phyloP scores from a whole-genome alignment of 768 basidiomycete species.

The Hericium alpestre region DNA sequence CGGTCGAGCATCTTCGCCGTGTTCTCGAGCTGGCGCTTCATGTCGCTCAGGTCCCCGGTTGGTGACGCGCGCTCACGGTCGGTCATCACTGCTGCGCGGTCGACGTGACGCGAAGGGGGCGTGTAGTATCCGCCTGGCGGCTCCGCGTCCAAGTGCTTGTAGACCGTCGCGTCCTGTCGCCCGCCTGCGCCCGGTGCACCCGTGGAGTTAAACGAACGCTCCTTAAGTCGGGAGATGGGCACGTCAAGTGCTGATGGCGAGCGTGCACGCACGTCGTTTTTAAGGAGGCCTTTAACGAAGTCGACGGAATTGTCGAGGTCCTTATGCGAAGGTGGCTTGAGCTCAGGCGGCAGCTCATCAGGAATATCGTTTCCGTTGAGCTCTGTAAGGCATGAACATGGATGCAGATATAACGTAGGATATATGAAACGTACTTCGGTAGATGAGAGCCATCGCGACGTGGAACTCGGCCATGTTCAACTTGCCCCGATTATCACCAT shows the following conservation, averaged over 20 bases:
- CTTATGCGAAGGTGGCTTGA: constrained; percentile 83
- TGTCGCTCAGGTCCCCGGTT: constrained; percentile 65
- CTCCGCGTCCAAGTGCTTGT: constrained; percentile 63
- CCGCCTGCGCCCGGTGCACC: constrained; percentile 43
- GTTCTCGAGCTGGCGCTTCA: constrained; percentile 73
- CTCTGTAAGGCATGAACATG: constrained; percentile 31
- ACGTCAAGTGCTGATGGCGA: constrained; percentile 43
- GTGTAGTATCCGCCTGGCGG: constrained; percentile 64
- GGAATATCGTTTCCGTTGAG: constrained; percentile 91
- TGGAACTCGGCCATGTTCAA: constrained; percentile 95
- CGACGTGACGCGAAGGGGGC: constrained; percentile 71
- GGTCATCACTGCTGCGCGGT: constrained; percentile 71
- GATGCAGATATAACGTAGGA: background rate
- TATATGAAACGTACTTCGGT: constrained; percentile 60
- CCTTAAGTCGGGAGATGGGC: constrained; percentile 52
- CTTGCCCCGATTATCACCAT: constrained; percentile 88
- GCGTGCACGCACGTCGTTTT: constrained; percentile 69
- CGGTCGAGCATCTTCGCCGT: constrained; percentile 76
- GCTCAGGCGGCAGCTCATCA: constrained; percentile 74
- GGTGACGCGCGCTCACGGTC: constrained; percentile 55
- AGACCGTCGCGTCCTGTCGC: constrained; percentile 83
- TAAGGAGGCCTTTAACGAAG: constrained; percentile 78
- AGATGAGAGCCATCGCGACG: constrained; percentile 97
- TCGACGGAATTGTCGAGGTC: constrained; percentile 86
- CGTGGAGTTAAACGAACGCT: constrained; percentile 58